Base-by-base conservation (phyloP, 1,139 yeast genomes). In the Zygoascus meyerae region DNA sequence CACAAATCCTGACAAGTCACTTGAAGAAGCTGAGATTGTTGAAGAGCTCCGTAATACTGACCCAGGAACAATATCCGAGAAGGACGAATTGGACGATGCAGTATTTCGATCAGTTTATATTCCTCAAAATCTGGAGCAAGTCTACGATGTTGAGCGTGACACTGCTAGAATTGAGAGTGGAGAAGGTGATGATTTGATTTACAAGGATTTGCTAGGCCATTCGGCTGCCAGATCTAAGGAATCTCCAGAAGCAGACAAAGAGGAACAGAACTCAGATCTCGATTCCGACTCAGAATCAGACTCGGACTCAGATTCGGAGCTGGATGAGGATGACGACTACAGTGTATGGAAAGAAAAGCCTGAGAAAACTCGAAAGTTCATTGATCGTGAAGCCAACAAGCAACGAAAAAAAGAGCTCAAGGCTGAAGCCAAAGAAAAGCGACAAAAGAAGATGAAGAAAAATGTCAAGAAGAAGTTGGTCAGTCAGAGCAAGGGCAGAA, bases 381-480 rank as follows among this genome's bases (percentile, higher is more conserved):
- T 86, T 58, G 95, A 90, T 60, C 84, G 89, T 61, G 96, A 87
- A 18, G 81, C 73, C 0, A 92, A 90, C 65, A 86, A 83, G 61
- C 82, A 79, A 42, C 76, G 97, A 48, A 94, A 94, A 66, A 83
- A 83, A 58, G 84, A 83, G 18, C 83, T 87, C 16, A 92, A 87
- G 63, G 84, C 81, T 35, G 87, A 81, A 12, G 86, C 87, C 52
- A 84, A 83, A 58, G 97, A 90, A 58, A 89, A 86, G 69, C 75
- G 98, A 50, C 83, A 87, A 62, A 81, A 81, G 4, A 94, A 94
- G 65, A 83, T 92, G 82, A 92, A 92, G 66, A 94, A 94, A 66
- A 87, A 86, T 65, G 68, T 87, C 35, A 92, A 92, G 70, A 92
- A 92, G 75, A 62, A 63, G 52, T 55, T 67, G 15, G 58, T 68